A percentile compares a stretch with the other conserved stretches of the same genome.
Evolutionary conservation across 495 filamentous ascomycete species (phyloP).

Genomic region (Lophium mytilinum): DNA sequence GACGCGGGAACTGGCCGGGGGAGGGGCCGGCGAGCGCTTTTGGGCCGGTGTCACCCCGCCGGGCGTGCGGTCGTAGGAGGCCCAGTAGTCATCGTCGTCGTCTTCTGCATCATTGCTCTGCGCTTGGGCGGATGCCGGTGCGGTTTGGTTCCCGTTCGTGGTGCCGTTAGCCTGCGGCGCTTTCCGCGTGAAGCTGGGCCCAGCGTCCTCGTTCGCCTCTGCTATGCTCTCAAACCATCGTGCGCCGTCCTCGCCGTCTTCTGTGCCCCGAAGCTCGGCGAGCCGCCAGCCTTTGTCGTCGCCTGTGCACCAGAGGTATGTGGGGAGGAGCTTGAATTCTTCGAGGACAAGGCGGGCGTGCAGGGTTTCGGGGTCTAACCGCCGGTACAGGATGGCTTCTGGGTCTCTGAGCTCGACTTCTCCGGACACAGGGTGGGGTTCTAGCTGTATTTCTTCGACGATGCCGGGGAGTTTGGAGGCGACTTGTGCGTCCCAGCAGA

Average conservation of each 20-base stretch:
- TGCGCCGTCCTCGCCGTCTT: slow-evolving; percentile 36
- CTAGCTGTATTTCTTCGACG: slow-evolving; percentile 59
- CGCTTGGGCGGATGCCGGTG: not conserved
- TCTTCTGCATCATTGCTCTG: slow-evolving; percentile 27
- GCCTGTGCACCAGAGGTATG: slow-evolving; percentile 59
- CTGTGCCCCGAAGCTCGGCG: slow-evolving; percentile 62
- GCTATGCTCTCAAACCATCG: slow-evolving; percentile 45
- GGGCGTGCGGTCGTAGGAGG: slow-evolving; percentile 80
- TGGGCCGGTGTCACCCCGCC: slow-evolving; percentile 58
- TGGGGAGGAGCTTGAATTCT: slow-evolving; percentile 38
- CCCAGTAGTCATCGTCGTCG: slow-evolving; percentile 93
- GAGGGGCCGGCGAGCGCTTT: slow-evolving; percentile 53
- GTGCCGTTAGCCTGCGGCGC: slow-evolving; percentile 11
- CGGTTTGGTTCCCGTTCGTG: slow-evolving; percentile 6
- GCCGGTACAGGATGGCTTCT: slow-evolving; percentile 54
- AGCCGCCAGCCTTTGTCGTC: slow-evolving; percentile 78
- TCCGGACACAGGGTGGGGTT: slow-evolving; percentile 86
- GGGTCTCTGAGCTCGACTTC: slow-evolving; percentile 74
- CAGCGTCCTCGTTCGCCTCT: slow-evolving; percentile 42
- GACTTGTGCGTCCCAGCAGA: slow-evolving; percentile 71
- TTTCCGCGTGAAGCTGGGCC: slow-evolving; percentile 22
- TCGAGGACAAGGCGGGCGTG: slow-evolving; percentile 52
- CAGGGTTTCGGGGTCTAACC: slow-evolving; percentile 80
- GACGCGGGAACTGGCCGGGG: slow-evolving; percentile 25
- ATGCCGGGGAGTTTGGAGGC: slow-evolving; percentile 58